These are phyloP conservation scores for Solanum habrochaites DNA, from an alignment of 257 asterid species.

Conservation along the genomic window DNA sequence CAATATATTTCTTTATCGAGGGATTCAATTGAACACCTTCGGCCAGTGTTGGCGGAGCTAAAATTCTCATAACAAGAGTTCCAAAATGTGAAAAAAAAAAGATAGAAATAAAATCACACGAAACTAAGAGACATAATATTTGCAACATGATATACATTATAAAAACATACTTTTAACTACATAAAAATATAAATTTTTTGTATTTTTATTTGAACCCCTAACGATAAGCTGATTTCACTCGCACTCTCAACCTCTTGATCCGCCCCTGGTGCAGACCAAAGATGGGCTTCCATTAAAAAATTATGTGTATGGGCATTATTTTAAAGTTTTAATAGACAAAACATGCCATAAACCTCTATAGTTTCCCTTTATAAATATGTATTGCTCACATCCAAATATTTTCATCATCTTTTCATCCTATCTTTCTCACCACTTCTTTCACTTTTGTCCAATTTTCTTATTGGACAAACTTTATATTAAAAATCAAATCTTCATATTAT, in stretches of 20 bases:
- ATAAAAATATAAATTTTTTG: background rate
- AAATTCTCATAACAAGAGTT: fast-evolving
- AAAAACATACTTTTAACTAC: background rate
- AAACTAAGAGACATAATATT: too few relatives aligned
- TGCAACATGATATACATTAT: background rate
- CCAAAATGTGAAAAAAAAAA: too few relatives aligned
- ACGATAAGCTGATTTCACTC: background rate
- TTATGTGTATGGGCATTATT: background rate
- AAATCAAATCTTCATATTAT: background rate
- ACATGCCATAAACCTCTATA: constrained; percentile 27
- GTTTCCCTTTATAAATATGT: constrained; percentile 19
- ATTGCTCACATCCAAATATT: background rate
- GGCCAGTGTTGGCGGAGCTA: background rate
- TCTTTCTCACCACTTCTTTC: background rate
- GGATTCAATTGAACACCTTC: background rate
- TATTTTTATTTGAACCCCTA: too few relatives aligned
- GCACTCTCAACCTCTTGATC: background rate
- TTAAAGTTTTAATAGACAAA: background rate
- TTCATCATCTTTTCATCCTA: background rate
- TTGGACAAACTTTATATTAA: background rate
- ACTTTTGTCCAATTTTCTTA: background rate
- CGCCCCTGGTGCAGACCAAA: background rate
- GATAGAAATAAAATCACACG: too few relatives aligned
- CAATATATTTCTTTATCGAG: background rate
- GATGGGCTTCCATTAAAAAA: background rate